Evolutionary conservation across 2,329 filamentous ascomycete species (phyloP), one percentile per base, ranked within the genome.

Genomic region (Paradendryphiella salina): DNA sequence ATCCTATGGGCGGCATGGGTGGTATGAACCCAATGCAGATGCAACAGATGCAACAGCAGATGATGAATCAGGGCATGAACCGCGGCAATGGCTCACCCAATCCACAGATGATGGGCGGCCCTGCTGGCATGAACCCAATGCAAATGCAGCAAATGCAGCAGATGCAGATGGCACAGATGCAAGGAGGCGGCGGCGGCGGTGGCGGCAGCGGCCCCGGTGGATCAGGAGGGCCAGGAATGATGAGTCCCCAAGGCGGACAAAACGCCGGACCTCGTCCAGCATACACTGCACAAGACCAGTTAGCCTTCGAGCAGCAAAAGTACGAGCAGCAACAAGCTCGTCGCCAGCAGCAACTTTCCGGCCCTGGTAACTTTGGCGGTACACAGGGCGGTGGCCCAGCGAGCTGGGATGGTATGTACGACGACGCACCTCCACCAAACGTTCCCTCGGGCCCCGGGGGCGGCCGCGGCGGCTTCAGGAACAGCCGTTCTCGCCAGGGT

Each of bases 351-450:
- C 73, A 77, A 55, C 61, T 60, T 28, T 69, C 65, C 46, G 74
- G 74, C 17, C 61, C 59, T 34, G 69, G 64, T 48, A 73, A 73
- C 20, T 73, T 70, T 71, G 81, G 76, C 40, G 81, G 76, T 31
- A 77, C 78, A 10, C 45, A 48, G 49, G 85, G 84, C 36, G 85
- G 84, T 36, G 85, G 85, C 13, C 87, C 88, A n/a, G 90, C 89
- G 18, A 92, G 87, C 33, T 96, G 92, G 91, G 93, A 97, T 73
- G 93, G 93, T 66, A 96, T 96, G 91, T 97, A 96, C 73, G 93
- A 97, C 70, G 93, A 96, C 71, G 89, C 92, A 1, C 92, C 91
- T 13, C 90, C 93, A 69, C 90, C 90, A 4, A 86, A 86, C 63
- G 82, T 86, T 60, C 79, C 76, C 62, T 78, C 76, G 13, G 80